These are phyloP conservation scores for Barnettozyma wickerhamii DNA, from an alignment of 805 yeast species.

Conservation along the genomic window DNA sequence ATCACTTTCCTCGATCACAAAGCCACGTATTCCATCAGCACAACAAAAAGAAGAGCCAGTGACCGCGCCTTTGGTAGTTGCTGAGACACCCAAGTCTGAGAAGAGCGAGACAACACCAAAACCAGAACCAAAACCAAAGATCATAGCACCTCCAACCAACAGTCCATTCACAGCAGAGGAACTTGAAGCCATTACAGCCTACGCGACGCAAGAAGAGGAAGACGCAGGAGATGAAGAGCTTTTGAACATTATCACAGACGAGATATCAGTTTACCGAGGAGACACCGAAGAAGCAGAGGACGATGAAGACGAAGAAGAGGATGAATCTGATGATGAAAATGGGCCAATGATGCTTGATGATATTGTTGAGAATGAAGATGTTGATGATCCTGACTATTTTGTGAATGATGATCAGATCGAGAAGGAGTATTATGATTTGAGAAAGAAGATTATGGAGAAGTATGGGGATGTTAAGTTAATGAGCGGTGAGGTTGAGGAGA, in stretches of 20 bases:
- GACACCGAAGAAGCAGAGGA: slow-evolving; percentile 26
- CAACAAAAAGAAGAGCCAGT: background rate
- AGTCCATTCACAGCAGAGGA: background rate
- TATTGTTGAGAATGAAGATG: slow-evolving; percentile 37
- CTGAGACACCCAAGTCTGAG: too few species aligned
- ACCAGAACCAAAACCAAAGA: background rate
- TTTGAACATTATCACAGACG: slow-evolving; percentile 17
- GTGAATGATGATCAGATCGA: slow-evolving; percentile 25
- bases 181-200: slow-evolving; percentile 13
- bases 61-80: too few species aligned
- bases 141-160: background rate
- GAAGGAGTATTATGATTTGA: slow-evolving; percentile 29
- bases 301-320: slow-evolving; percentile 31
- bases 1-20: slow-evolving; percentile 4
- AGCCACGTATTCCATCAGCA: background rate
- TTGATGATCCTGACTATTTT: slow-evolving; percentile 25
- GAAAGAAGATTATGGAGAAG: slow-evolving; percentile 26
- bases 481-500: background rate
- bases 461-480: slow-evolving; percentile 16
- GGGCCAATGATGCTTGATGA: slow-evolving; percentile 37
- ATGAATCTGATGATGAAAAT: slow-evolving; percentile 31
- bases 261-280: slow-evolving; percentile 15
- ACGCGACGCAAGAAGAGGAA: slow-evolving; percentile 10
- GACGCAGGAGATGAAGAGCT: slow-evolving; percentile 21
- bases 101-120: too few species aligned